These are phyloP conservation scores for Cadophora gregata DNA, from an alignment of 2,329 filamentous ascomycete species.

Conservation along the genomic window DNA sequence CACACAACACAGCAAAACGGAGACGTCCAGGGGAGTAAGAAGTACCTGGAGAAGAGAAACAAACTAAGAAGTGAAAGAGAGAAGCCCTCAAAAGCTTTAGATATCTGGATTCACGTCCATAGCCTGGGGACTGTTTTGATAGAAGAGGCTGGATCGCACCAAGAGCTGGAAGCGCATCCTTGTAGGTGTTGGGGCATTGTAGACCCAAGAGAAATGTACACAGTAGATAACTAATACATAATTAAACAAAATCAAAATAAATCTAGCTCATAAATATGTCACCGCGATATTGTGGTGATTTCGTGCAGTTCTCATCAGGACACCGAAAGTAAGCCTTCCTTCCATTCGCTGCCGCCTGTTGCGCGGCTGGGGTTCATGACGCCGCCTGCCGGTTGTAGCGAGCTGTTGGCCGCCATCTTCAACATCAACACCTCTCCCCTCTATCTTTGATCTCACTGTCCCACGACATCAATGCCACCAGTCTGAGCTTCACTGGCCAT, in stretches of 20 bases:
- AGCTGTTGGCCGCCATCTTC: slow-evolving; percentile 20
- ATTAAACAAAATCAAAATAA: slow-evolving; percentile 12
- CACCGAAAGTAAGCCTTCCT: background rate
- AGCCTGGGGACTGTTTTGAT: slow-evolving; percentile 17
- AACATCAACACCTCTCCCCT: slow-evolving; percentile 22
- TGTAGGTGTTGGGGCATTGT: slow-evolving; percentile 28
- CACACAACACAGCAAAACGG: background rate
- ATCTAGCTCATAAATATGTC: background rate
- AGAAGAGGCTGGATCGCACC: slow-evolving; percentile 35
- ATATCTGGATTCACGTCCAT: slow-evolving; percentile 1
- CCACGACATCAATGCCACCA: slow-evolving; percentile 36
- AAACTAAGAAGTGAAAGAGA: background rate
- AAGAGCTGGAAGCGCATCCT: slow-evolving; percentile 43
- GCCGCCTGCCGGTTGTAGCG: slow-evolving; percentile 31
- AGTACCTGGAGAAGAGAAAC: background rate
- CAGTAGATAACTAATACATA: slow-evolving; percentile 22
- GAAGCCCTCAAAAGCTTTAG: background rate
- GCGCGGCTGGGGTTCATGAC: slow-evolving; percentile 29
- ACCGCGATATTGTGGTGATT: background rate
- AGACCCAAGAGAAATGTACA: background rate
- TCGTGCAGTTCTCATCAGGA: background rate
- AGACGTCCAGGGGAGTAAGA: background rate
- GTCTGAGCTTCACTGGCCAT: slow-evolving; percentile 37
- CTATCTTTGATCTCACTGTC: slow-evolving; percentile 25
- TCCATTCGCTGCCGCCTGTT: slow-evolving; percentile 12